Evolutionary conservation across 768 basidiomycete species (phyloP), one percentile per base, ranked within the genome.

Genomic region (Kwoniella mangroviensis): DNA sequence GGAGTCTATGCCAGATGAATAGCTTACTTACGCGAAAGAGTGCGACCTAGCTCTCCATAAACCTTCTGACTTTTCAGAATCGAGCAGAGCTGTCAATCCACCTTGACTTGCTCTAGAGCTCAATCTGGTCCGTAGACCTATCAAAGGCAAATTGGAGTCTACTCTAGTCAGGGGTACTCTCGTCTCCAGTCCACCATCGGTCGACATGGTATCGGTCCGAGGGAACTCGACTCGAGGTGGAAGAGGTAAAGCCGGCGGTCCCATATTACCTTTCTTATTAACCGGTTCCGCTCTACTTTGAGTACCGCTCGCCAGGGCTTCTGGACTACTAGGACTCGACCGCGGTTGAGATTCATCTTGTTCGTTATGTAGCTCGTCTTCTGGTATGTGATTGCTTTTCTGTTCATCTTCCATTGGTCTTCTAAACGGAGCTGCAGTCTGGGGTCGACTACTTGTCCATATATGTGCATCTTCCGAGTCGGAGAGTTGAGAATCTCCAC

Each of bases 21-120:
- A 28, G 26, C 26, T 28, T 28, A 86, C 92, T 83, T 79, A 94
- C 92, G 92, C 92, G 34, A 92, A 93, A 74, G 93, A 94, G 83
- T 95, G 93, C 59, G 92, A 87, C 75, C 93, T 86, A 12, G 90
- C 92, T 61, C 94, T 86, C 94, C 94, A 96, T 52, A 83, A 65
- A 2, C 81, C 79, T 67, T 81, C 77, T 1, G 68, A 65, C 26
- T 74, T 75, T 28, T 75, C 73, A 17, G 74, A 61, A 59, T 78
- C 79, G 10, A 83, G 65, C 55, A 83, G 56, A 24, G 79, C 79
- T 6, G 79, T 77, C 42, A 80, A 45, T 3, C 77, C 77, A 40
- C 77, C 77, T 41, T 80, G 79, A 70, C 75, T 77, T 2, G 75
- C 69, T 49, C 75, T 67, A 17, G 79, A 77, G 68, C 75, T 78